phyloP scores from a whole-genome alignment of 345 rosid species.

The Pugionium cornutum region DNA sequence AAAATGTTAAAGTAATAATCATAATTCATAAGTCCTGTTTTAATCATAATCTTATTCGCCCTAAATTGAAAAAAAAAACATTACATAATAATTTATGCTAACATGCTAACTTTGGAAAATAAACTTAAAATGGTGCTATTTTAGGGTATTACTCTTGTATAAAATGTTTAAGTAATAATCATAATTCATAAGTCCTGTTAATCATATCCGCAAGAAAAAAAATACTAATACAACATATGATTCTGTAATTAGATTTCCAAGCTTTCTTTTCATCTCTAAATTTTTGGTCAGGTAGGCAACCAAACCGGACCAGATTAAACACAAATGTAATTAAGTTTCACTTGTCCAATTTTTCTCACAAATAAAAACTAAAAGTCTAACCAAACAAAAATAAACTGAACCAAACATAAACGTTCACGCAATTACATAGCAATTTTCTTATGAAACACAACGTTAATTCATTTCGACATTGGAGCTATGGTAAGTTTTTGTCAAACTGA shows the following conservation, averaged over 20 bases:
- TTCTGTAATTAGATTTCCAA: neutral
- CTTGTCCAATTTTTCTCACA: conserved; percentile 14
- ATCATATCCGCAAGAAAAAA: conserved; percentile 8
- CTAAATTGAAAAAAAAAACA: no score
- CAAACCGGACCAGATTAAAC: conserved; percentile 22
- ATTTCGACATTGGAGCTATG: no score
- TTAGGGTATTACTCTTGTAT: no score
- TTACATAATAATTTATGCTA: no score
- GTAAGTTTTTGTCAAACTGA: no score
- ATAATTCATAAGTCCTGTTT: neutral
- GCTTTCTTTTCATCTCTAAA: conserved; percentile 9
- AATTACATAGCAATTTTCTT: no score
- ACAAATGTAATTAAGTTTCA: conserved; percentile 5
- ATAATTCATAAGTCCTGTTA: neutral
- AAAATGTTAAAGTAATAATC: neutral
- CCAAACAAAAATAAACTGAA: neutral
- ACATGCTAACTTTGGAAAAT: no score
- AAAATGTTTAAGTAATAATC: neutral
- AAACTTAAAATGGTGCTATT: no score
- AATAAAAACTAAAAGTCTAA: neutral
- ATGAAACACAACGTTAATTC: no score
- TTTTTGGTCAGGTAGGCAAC: conserved; percentile 29
- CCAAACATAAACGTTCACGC: neutral
- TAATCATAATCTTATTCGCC: no score
- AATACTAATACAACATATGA: conserved; percentile 14